phyloP scores from a whole-genome alignment of 225 moss, liverwort and hornwort genomes.

The Takakia lepidozioides region DNA sequence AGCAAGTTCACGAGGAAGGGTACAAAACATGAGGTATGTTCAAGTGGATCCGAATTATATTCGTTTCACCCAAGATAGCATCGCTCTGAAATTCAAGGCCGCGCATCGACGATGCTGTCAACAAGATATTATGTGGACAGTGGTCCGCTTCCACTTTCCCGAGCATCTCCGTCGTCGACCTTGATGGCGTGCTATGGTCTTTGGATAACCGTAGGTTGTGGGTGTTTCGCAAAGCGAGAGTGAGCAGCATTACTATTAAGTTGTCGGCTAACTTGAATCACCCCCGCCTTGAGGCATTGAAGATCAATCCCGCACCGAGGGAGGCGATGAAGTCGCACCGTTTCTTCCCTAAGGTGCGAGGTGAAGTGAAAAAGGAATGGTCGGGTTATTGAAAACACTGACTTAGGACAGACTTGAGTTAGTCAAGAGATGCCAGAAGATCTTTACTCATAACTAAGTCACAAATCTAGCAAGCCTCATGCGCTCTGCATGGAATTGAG shows the following conservation, averaged over 20 bases:
- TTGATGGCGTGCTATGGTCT: constrained; percentile 12
- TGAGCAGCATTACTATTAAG: constrained; percentile 8
- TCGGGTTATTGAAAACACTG: too few species aligned
- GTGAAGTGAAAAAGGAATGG: background rate
- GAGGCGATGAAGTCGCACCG: too few species aligned
- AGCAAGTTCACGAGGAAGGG: too few species aligned
- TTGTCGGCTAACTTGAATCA: background rate
- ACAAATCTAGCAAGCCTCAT: too few species aligned
- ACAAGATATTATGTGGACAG: constrained; percentile 9
- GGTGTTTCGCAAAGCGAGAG: constrained; percentile 27
- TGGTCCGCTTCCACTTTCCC: constrained; percentile 14
- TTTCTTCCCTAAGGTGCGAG: background rate
- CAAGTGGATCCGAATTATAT: background rate
- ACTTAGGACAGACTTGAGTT: too few species aligned
- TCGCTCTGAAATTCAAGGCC: constrained; percentile 10
- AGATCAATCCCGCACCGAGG: too few species aligned
- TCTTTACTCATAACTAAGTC: too few species aligned
- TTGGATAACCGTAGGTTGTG: constrained; percentile 30
- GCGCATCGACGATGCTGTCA: constrained; percentile 23
- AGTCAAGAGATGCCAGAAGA: too few species aligned
- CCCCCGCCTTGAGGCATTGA: background rate
- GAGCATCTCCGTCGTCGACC: constrained; percentile 12
- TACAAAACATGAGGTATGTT: background rate
- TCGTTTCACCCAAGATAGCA: constrained; percentile 23
- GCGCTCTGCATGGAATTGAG: too few species aligned